Evolutionary conservation across 1,284 basidiomycete genomes (phyloP).

Genomic region (Apiotrichum montevideense): DNA sequence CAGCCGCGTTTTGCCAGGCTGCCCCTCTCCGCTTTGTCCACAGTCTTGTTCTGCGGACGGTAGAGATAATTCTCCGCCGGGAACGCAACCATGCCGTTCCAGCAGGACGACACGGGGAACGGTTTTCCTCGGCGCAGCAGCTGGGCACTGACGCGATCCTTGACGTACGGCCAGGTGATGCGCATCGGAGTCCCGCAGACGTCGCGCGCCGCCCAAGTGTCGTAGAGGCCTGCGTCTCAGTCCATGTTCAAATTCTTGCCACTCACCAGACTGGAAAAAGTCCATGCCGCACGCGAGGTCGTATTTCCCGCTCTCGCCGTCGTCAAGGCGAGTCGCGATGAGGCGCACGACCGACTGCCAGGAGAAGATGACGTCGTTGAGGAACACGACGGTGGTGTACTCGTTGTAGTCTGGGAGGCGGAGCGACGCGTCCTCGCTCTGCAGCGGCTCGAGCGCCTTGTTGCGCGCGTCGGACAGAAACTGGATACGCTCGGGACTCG

Average conservation of each 20-base stretch:
- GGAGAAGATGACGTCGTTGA: constrained; percentile 53
- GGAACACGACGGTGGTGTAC: constrained; percentile 52
- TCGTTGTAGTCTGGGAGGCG: constrained; percentile 42
- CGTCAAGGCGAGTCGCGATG: constrained; percentile 46
- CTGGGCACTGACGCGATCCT: constrained; percentile 43
- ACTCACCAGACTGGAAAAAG: constrained; percentile 48
- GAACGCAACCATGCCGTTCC: constrained; percentile 50
- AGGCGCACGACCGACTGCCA: constrained; percentile 52
- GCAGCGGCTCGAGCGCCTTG: constrained; percentile 49
- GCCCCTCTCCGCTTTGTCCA: not conserved
- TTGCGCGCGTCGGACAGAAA: constrained; percentile 52
- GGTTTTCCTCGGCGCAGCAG: constrained; percentile 48
- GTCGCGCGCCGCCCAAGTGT: constrained; percentile 52
- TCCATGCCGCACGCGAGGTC: constrained; percentile 58
- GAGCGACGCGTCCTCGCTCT: constrained; percentile 10
- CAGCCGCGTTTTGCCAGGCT: constrained; percentile 20
- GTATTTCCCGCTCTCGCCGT: constrained; percentile 31
- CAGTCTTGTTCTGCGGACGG: constrained; percentile 22
- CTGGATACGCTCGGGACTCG: constrained; percentile 49
- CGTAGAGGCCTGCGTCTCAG: constrained; percentile 40
- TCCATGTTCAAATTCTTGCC: too few relatives aligned
- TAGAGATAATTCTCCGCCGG: constrained; percentile 50
- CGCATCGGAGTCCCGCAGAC: constrained; percentile 48
- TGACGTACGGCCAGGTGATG: constrained; percentile 55
- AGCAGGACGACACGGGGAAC: constrained; percentile 55